Conservation (phyloP, 192 early-diverging fungal species). For the Gaertneriomyces semiglobifer region DNA sequence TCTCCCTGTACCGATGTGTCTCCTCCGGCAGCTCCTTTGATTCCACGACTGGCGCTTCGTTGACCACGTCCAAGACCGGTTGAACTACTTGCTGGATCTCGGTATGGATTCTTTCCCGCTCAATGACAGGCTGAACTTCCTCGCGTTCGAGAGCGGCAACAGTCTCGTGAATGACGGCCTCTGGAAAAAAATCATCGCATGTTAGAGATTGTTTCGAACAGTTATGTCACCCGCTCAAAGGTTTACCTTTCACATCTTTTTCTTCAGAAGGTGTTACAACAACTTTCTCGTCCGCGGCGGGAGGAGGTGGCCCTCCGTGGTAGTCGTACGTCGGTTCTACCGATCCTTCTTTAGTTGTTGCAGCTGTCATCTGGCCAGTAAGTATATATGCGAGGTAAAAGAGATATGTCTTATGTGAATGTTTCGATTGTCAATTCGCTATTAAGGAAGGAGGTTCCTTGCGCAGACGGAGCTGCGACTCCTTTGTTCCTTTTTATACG, state of each 20-base stretch:
- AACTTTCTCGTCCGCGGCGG: constrained; percentile 18
- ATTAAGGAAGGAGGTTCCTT: too few species aligned
- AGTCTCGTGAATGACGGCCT: constrained; percentile 28
- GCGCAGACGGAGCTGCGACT: too few species aligned
- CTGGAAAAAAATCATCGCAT: not conserved
- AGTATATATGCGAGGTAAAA: too few species aligned
- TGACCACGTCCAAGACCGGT: constrained; percentile 28
- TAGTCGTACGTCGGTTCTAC: constrained; percentile 22
- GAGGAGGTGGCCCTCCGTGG: constrained; percentile 27
- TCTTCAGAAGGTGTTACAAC: constrained; percentile 12
- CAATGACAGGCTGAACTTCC: constrained; percentile 32
- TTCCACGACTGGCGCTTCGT: constrained; percentile 24
- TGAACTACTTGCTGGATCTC: constrained; percentile 31
- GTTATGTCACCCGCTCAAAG: not conserved
- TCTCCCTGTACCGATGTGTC: constrained; percentile 25
- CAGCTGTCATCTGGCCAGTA: too few species aligned
- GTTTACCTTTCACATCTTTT: constrained; percentile 20
- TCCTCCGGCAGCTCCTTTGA: constrained; percentile 19
- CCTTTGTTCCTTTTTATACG: too few species aligned
- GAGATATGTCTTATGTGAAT: too few species aligned
- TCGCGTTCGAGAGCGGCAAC: constrained; percentile 23
- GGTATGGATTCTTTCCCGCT: constrained; percentile 18
- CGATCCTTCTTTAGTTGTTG: not conserved
- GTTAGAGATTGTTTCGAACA: not conserved
- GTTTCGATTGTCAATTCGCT: too few species aligned